A percentile compares a stretch with the other conserved stretches of the same genome.
phyloP scores from a whole-genome alignment of 1,284 basidiomycete species.

The Ustilago trichophora region DNA sequence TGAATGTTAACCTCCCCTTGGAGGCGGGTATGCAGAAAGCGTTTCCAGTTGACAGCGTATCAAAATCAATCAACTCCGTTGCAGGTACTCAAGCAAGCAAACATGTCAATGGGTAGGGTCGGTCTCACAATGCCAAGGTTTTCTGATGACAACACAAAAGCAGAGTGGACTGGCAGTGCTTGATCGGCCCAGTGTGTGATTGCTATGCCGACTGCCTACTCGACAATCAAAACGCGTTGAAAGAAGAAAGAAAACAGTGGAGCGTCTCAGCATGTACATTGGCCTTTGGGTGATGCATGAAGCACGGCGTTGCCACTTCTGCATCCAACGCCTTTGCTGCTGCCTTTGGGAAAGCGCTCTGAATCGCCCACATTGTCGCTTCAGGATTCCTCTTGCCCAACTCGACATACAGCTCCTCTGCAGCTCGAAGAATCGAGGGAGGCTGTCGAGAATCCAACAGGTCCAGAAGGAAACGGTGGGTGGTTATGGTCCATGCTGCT shows the following conservation, averaged over 20 bases:
- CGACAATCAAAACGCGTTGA: not conserved
- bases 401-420: constrained; percentile 9
- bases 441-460: constrained; percentile 30
- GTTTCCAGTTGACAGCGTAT: too few relatives aligned
- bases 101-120: not conserved
- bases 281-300: constrained; percentile 2
- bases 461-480: constrained; percentile 9
- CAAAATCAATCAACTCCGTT: not conserved
- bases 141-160: too few relatives aligned
- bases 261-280: constrained; percentile 16
- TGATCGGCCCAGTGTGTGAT: too few relatives aligned
- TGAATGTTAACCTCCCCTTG: too few relatives aligned
- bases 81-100: not conserved
- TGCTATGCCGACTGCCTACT: not conserved
- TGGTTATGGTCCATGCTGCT: constrained; percentile 30
- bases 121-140: too few relatives aligned
- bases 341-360: constrained; percentile 5
- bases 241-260: constrained; percentile 2
- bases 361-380: constrained; percentile 17
- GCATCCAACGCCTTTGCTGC: not conserved
- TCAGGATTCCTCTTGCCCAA: constrained; percentile 16
- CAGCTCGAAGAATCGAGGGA: constrained; percentile 1
- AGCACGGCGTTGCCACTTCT: constrained; percentile 14
- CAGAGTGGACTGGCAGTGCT: too few relatives aligned
- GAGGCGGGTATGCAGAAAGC: too few relatives aligned